Evolutionary conservation across 805 yeast genomes (phyloP), one percentile per base, ranked within the genome.

Genomic region (Pichia gijzeniarum): DNA sequence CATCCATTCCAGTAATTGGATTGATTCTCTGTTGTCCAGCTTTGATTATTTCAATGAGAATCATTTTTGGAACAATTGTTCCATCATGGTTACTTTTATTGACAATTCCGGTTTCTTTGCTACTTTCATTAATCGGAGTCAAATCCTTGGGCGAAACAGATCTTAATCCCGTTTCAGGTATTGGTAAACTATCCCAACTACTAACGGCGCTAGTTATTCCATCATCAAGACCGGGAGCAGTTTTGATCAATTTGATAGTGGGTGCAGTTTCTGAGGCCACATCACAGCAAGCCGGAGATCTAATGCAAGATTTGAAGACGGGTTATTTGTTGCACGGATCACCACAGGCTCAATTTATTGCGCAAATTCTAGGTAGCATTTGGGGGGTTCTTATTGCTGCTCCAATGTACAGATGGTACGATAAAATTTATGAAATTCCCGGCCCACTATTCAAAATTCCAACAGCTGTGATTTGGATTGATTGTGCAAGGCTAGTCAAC

Each of bases 261-360:
- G 99, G 99, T 16, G 99, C 96, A 13, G 81, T 91, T 35, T 95
- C 98, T 1, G 99, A 91, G 67, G 97, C 98, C 0, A 98, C 98
- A 8, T 96, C 99, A 2, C 98, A 93, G 67, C 99, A 91, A 65
- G 97, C 98, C 2, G 98, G 99, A 27, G 99, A 91, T 65, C 71
- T 91, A 59, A 86, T 93, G 95, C 99, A 91, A 68, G 98, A 93
- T 65, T 71, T 91, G 54, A 93, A 93, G 62, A 90, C 99, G 0
- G 98, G 98, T 0, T 91, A 86, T 63, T 64, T 91, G 43, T 58
- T 91, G 2, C 95, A 95, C 14, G 97, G 98, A 0, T 85, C 95
- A 0, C 96, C 96, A 16, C 76, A 74, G 50, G 95, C 95, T 3
- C 99, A 93, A 64, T 90, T 93, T 55, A 60, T 79, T 18, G 98